Evolutionary conservation across 805 yeast genomes (phyloP).

Genomic region (Spathaspora sp.): DNA sequence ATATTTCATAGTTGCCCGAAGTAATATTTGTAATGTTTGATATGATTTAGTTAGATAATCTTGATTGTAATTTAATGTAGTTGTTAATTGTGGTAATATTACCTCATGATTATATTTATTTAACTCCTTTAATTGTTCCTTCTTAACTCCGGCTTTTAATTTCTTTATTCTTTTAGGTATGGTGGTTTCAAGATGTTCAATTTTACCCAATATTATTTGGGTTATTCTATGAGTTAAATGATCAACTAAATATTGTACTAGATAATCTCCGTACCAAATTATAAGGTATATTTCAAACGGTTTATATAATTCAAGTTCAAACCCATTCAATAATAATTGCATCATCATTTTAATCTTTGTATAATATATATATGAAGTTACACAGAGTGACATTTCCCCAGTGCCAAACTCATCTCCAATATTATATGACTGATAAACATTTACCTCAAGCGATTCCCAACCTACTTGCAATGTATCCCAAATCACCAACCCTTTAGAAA

Average conservation of each 20-base stretch:
- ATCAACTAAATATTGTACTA: constrained; percentile 36
- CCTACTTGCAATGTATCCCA: constrained; percentile 84
- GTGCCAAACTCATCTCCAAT: constrained; percentile 34
- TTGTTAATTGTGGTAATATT: constrained; percentile 33
- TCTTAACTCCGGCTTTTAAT: constrained; percentile 48
- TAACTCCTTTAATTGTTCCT: constrained; percentile 28
- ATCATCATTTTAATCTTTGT: constrained; percentile 69
- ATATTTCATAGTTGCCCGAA: constrained; percentile 17
- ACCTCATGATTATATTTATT: constrained; percentile 26
- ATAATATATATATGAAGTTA: constrained; percentile 66
- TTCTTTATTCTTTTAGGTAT: constrained; percentile 43
- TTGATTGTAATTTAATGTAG: constrained; percentile 19
- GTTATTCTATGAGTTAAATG: constrained; percentile 42
- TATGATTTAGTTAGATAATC: constrained; percentile 16
- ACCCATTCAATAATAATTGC: constrained; percentile 67
- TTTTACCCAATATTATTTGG: constrained; percentile 30
- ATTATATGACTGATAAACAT: constrained; percentile 28
- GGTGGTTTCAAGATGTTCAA: constrained; percentile 26
- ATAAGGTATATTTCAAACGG: constrained; percentile 64
- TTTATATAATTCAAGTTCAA: constrained; percentile 70
- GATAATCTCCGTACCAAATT: constrained; percentile 63
- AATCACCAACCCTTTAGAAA: constrained; percentile 47
- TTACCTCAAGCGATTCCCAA: constrained; percentile 61
- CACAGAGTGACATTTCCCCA: constrained; percentile 51
- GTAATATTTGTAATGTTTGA: constrained; percentile 14